A percentile compares a stretch with the other conserved stretches of the same genome.
phyloP scores from a whole-genome alignment of 768 basidiomycete species.

The Mycena olivaceomarginata region DNA sequence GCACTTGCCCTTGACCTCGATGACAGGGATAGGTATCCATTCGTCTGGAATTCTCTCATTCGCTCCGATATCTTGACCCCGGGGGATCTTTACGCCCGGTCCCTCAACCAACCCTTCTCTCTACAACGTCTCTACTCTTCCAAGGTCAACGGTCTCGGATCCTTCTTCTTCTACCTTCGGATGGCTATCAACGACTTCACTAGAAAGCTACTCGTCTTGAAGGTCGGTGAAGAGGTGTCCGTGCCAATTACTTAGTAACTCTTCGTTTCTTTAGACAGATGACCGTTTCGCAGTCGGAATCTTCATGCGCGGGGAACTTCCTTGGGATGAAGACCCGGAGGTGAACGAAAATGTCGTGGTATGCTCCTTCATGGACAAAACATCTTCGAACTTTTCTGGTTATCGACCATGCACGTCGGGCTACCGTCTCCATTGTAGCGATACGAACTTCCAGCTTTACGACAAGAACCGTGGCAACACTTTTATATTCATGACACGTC shows the following conservation, averaged over 20 bases:
- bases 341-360: constrained; percentile 77
- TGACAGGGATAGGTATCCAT: constrained; percentile 61
- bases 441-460: constrained; percentile 76
- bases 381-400: constrained; percentile 66
- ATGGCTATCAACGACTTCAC: constrained; percentile 75
- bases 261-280: constrained; percentile 66
- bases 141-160: constrained; percentile 65
- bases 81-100: constrained; percentile 71
- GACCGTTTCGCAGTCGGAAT: constrained; percentile 78
- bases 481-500: constrained; percentile 74
- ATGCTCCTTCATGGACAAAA: constrained; percentile 76
- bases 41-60: constrained; percentile 79
- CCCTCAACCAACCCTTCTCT: constrained; percentile 71
- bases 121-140: constrained; percentile 80
- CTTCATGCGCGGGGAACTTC: constrained; percentile 76
- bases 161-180: constrained; percentile 78
- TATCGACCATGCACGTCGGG: constrained; percentile 72
- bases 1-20: constrained; percentile 62
- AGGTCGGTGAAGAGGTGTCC: constrained; percentile 57
- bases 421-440: constrained; percentile 74
- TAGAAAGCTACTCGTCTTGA: constrained; percentile 74
- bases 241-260: not conserved
- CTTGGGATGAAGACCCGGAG: constrained; percentile 76
- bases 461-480: constrained; percentile 71
- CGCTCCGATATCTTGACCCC: constrained; percentile 75